Evolutionary conservation across 31 red algal species (phyloP), one percentile per base, ranked within the genome.

Genomic region (Asparagopsis taxiformis): DNA sequence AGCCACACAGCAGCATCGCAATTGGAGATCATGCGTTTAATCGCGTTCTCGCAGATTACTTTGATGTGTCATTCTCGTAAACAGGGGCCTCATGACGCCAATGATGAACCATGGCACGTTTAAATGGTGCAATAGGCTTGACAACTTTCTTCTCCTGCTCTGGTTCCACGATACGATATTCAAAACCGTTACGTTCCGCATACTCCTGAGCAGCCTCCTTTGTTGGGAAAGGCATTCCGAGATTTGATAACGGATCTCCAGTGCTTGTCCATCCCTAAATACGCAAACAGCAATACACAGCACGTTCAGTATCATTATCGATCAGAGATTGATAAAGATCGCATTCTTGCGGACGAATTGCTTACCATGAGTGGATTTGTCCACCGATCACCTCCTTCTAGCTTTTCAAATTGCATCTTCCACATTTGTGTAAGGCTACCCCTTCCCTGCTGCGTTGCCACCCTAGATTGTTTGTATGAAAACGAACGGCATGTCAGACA

Each of bases 341-440:
- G n/a, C n/a, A n/a, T n/a, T n/a, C n/a, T n/a, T n/a, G n/a, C n/a
- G n/a, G n/a, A n/a, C n/a, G n/a, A n/a, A n/a, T n/a, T 0, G 65
- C 87, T 34, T 72, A 95, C 92, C 96, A 99, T 99, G 30, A 99
- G 65, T 32, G 96, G 96, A 59, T 99, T 99, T 21, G 91, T 94
- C 96, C 96, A 99, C 29, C 93, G 88, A 82, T 94, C 86, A 50
- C 49, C 88, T 3, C 82, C 91, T 50, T 93, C 89, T 15, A 92
- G 74, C 58, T 91, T 94, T 58, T 99, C 96, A 68, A 91, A 99
- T 56, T 82, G 74, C 58, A 89, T 83, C 36, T 76, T 82, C 96
- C 96, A 99, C 59, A 92, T 61, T 60, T 88, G 84, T 55, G 87
- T 92, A 1, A 81, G 51, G 49, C 86, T 84, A 21, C 91, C 91